Conservation (phyloP, 192 early-diverging fungal genomes). For the Coemansia sp. region DNA sequence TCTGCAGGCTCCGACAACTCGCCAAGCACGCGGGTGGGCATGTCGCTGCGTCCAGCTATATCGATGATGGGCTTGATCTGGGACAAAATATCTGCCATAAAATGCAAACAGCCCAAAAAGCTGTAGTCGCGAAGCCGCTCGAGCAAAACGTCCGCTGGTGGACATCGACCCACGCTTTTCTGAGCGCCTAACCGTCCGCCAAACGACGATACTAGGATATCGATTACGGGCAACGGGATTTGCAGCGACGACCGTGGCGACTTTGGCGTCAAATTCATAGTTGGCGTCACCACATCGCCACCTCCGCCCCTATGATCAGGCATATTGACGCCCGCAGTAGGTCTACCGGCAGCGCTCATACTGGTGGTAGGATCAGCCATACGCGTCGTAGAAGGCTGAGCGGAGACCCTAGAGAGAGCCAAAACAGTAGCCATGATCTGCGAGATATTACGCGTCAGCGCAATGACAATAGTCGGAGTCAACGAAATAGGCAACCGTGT, state of each 20-base stretch:
- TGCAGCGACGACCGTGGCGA: conserved; percentile 42
- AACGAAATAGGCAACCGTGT: conserved; percentile 44
- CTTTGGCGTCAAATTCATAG: conserved; percentile 6
- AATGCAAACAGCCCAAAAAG: conserved; percentile 50
- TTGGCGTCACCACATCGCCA: background rate
- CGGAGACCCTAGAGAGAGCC: conserved; percentile 30
- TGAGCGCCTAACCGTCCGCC: conserved; percentile 22
- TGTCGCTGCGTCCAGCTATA: conserved; percentile 24
- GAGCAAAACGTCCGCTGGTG: conserved; percentile 34
- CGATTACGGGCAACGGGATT: conserved; percentile 43
- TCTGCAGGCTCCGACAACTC: conserved; percentile 17
- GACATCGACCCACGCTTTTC: conserved; percentile 44
- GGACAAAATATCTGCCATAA: conserved; percentile 44
- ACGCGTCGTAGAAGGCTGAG: background rate
- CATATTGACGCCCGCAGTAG: conserved; percentile 15
- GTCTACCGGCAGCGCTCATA: background rate
- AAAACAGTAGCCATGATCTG: conserved; percentile 49
- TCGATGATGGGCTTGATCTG: conserved; percentile 48
- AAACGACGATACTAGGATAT: conserved; percentile 32
- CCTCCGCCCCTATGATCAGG: conserved; percentile 5
- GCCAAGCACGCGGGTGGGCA: conserved; percentile 31
- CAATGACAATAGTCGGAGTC: conserved; percentile 41
- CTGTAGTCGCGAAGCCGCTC: conserved; percentile 42
- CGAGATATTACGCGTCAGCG: conserved; percentile 47
- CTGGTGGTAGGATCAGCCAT: background rate